Conservation (phyloP, 129 eudicot genomes). For the Escallonia rubra region DNA sequence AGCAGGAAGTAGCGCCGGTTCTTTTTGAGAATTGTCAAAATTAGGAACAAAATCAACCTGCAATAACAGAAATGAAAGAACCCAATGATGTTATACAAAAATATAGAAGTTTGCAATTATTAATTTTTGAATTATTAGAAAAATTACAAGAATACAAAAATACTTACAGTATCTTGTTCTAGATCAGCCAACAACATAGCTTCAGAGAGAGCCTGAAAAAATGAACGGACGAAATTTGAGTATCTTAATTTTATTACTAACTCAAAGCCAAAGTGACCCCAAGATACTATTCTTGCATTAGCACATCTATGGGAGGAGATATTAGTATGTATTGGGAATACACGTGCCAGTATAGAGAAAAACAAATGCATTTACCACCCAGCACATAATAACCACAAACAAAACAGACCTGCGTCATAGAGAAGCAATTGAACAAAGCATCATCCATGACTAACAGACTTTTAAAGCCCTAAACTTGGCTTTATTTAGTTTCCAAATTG, state of each 20-base stretch:
- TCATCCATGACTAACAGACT: background rate
- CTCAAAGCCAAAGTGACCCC: background rate
- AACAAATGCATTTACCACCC: background rate
- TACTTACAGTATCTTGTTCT: conserved; percentile 77
- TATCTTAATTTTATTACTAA: conserved; percentile 8
- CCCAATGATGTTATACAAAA: background rate
- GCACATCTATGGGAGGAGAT: conserved; percentile 1
- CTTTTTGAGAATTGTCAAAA: conserved; percentile 84
- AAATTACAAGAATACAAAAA: conserved; percentile 6
- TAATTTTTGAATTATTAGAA: too few species aligned
- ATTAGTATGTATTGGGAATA: background rate
- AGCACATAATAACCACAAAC: background rate
- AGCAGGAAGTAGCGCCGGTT: conserved; percentile 91
- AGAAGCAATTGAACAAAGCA: background rate
- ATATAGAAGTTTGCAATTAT: background rate
- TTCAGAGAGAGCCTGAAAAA: conserved; percentile 83
- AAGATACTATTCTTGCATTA: background rate
- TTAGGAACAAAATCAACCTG: conserved; percentile 95
- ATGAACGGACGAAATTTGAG: conserved; percentile 10
- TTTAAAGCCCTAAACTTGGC: background rate
- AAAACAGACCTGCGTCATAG: background rate
- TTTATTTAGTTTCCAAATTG: background rate
- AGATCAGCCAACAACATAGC: conserved; percentile 89
- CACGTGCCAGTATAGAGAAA: background rate
- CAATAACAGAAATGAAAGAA: conserved; percentile 3